Evolutionary conservation across 805 yeast species (phyloP), one percentile per base, ranked within the genome.

Genomic region (Danielia reshetovae): DNA sequence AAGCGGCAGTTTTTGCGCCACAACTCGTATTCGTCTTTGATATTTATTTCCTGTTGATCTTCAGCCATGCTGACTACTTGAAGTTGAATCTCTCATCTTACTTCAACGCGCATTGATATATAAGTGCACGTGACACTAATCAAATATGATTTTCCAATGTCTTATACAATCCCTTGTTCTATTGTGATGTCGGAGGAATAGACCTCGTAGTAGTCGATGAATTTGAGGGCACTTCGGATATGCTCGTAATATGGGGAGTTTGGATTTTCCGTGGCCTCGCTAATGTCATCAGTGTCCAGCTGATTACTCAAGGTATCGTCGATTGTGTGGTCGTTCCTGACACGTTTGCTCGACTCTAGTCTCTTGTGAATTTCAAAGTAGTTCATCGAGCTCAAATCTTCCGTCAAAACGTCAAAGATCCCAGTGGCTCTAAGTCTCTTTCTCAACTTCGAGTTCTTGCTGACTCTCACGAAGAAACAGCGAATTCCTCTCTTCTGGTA

Each of bases 1-100:
- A 71, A 77, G 9, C 85, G 81, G 45, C 89, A 84, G 50, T 83
- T 85, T 51, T 83, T 77, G 40, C 85, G 71, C 95, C 95, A 85
- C 42, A 84, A 57, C 40, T 81, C 78, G 52, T 85, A 84, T 54
- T 85, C 94, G 45, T 75, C 80, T 40, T 75, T 62, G 34, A 76
- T 71, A 10, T 75, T 38, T 14, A 30, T 18, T 12, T 32, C 48
- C 16, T 39, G 35, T n/a, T 38, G 35, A 3, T 30, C 33, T 13
- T 38, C 38, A 16, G 24, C 25, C 47, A 45, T 45, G 12, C 13
- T 35, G n/a, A n/a, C n/a, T n/a, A n/a, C n/a, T n/a, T n/a, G n/a
- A n/a, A n/a, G n/a, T n/a, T n/a, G n/a, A n/a, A n/a, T n/a, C n/a
- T n/a, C n/a, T n/a, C n/a, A n/a, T n/a, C n/a, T n/a, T n/a, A n/a